These are phyloP conservation scores for Naganishia kalamii DNA, from an alignment of 768 basidiomycete genomes.

Conservation along the genomic window DNA sequence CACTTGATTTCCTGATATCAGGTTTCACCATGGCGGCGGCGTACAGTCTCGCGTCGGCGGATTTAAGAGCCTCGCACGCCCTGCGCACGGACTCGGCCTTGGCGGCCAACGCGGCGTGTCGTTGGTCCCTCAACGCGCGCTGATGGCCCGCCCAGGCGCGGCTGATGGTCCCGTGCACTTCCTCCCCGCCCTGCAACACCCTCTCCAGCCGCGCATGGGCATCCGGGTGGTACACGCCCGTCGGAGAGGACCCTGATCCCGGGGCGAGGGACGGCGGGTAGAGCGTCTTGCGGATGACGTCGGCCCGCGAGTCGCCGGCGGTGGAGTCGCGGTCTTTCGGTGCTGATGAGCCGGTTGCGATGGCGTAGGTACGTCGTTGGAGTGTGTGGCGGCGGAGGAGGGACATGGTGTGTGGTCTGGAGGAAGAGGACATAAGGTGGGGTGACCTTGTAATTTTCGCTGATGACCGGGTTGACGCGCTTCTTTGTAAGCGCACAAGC, in stretches of 20 bases:
- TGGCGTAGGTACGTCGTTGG: conserved; percentile 14
- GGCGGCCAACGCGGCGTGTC: conserved; percentile 56
- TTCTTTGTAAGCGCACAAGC: too few relatives aligned
- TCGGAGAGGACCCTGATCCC: conserved; percentile 49
- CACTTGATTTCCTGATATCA: conserved; percentile 47
- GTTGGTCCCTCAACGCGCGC: conserved; percentile 64
- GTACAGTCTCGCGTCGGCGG: conserved; percentile 28
- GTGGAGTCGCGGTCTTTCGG: conserved; percentile 23
- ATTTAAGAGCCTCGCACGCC: too few relatives aligned
- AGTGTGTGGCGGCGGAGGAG: background rate
- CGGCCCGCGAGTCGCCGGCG: conserved; percentile 32
- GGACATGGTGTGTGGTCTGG: background rate
- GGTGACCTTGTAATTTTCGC: too few relatives aligned
- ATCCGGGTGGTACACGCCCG: conserved; percentile 74
- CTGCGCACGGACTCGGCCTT: background rate
- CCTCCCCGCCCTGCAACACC: conserved; percentile 46
- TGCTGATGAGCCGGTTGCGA: conserved; percentile 9
- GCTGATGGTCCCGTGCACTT: conserved; percentile 83
- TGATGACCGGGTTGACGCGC: too few relatives aligned
- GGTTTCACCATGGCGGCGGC: conserved; percentile 34
- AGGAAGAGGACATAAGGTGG: background rate
- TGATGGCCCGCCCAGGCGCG: conserved; percentile 78
- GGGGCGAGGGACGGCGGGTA: conserved; percentile 56
- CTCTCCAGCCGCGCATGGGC: conserved; percentile 66
- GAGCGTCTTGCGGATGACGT: conserved; percentile 68